Evolutionary conservation across 2,329 filamentous ascomycete genomes (phyloP).

Genomic region (Lasiodiplodia theobromae): DNA sequence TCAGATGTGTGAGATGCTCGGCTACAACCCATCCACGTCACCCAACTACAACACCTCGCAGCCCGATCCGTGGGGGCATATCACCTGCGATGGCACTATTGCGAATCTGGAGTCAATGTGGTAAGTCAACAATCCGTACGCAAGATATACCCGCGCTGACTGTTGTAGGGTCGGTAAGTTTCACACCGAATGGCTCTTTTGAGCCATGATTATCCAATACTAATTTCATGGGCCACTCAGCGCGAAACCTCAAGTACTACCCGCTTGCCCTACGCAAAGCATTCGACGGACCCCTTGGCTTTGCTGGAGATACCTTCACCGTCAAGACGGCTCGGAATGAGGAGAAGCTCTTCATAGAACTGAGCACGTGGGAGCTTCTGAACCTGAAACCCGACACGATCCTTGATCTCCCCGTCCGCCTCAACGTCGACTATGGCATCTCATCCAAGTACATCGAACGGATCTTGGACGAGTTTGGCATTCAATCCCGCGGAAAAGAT

Average conservation of each 20-base stretch:
- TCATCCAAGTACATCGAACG: slow-evolving; percentile 47
- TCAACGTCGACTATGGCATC: slow-evolving; percentile 50
- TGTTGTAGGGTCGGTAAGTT: slow-evolving; percentile 20
- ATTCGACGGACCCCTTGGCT: slow-evolving; percentile 40
- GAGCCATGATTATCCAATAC: background rate
- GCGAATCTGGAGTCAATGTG: slow-evolving; percentile 60
- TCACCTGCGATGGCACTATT: slow-evolving; percentile 55
- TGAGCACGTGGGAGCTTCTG: slow-evolving; percentile 54
- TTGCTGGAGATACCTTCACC: slow-evolving; percentile 42
- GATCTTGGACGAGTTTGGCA: slow-evolving; percentile 43
- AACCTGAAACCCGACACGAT: slow-evolving; percentile 52
- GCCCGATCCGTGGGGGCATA: slow-evolving; percentile 53
- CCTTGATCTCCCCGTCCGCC: slow-evolving; percentile 50
- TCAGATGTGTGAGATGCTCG: slow-evolving; percentile 56
- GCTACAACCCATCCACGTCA: slow-evolving; percentile 45
- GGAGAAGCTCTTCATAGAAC: slow-evolving; percentile 46
- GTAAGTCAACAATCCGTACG: slow-evolving; percentile 33
- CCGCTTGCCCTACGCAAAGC: slow-evolving; percentile 49
- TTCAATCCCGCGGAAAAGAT: slow-evolving; percentile 53
- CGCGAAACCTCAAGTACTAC: slow-evolving; percentile 58
- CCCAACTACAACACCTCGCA: slow-evolving; percentile 32
- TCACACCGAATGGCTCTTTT: too few species aligned
- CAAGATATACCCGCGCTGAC: slow-evolving; percentile 3
- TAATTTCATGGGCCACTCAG: slow-evolving; percentile 34
- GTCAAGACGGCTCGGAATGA: slow-evolving; percentile 41